Base-by-base conservation (phyloP, 2,329 filamentous ascomycete genomes). In the Hymenoscyphus salicellus region DNA sequence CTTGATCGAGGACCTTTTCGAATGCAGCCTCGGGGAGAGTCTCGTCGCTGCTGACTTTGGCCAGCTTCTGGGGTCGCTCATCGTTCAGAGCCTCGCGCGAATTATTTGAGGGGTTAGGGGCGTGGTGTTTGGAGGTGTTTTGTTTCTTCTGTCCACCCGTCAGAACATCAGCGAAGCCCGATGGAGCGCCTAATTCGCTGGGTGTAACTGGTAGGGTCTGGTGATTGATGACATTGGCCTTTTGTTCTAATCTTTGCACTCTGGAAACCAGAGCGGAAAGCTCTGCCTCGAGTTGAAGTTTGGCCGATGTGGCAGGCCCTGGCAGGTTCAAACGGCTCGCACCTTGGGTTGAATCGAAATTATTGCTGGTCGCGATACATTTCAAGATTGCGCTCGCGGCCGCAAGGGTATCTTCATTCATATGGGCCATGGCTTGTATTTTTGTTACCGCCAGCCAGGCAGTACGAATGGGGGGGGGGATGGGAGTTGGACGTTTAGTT, bases 1-100 rank as follows among this genome's bases (percentile, higher is more conserved):
- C 93, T 80, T 98, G 93, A 76, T 93, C 92, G 75, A 96, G 91
- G 68, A 98, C 90, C 78, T 97, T 92, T 73, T 97, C 93, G 73
- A 90, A 89, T 70, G 97, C 83, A 69, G 91, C 90, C 77, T 89
- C 88, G 72, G 96, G 90, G 72, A 96, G 64, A 10, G 60, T 89
- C 76, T 94, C 91, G 79, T 94, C 90, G 72, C 88, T 91, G 72
- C 88, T 91, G 73, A 91, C 85, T 73, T 75, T 75, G 26, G 71
- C 72, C 20, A 74, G 68, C 61, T 73, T 75, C 33, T 70, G 72
- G 2, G 71, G 70, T 46, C 73, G 62, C 62, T 73, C 71, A 30
- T 71, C 72, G 5, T 70, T 63, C 20, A 52, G 46, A 23, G 60
- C 60, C 49, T 75, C 74, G 63, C 72, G 68, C 11, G 72, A 66